These are phyloP conservation scores for Cantharellus anzutake DNA, from an alignment of 768 basidiomycete species.

Conservation along the genomic window DNA sequence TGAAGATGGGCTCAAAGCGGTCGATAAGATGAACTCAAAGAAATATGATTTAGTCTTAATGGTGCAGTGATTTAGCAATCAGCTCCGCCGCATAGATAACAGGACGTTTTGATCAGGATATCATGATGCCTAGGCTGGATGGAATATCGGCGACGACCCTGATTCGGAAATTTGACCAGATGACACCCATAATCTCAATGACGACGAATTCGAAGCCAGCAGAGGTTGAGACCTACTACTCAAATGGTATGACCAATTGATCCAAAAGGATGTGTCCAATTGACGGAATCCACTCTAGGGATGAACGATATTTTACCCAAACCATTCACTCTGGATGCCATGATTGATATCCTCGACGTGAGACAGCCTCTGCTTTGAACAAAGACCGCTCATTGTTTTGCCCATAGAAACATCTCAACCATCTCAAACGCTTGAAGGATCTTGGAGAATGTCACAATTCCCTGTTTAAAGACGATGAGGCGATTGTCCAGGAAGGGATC, in stretches of 20 bases:
- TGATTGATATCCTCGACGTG: slow-evolving; percentile 84
- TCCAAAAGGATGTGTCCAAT: not conserved
- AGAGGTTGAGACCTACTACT: slow-evolving; percentile 80
- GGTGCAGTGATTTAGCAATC: slow-evolving; percentile 27
- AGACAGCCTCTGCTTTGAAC: slow-evolving; percentile 1
- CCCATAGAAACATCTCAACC: not conserved
- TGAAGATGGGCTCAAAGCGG: slow-evolving; percentile 77
- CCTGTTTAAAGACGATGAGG: no score
- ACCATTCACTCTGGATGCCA: slow-evolving; percentile 86
- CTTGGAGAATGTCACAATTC: no score
- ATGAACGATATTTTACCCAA: slow-evolving; percentile 97
- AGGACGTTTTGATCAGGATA: slow-evolving; percentile 39
- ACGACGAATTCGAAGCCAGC: slow-evolving; percentile 84
- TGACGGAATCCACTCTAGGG: slow-evolving; percentile 21
- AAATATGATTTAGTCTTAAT: slow-evolving; percentile 92
- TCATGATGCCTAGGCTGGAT: slow-evolving; percentile 76
- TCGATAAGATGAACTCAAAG: slow-evolving; percentile 28
- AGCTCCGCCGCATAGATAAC: not conserved
- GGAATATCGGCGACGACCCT: slow-evolving; percentile 79
- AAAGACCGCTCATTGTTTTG: not conserved
- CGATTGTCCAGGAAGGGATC: no score
- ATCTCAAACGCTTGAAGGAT: not conserved
- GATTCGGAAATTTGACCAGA: slow-evolving; percentile 84
- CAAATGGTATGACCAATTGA: slow-evolving; percentile 28
- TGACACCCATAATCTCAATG: slow-evolving; percentile 96